phyloP scores from a whole-genome alignment of 2,329 filamentous ascomycete species.

The Alternaria burnsii region DNA sequence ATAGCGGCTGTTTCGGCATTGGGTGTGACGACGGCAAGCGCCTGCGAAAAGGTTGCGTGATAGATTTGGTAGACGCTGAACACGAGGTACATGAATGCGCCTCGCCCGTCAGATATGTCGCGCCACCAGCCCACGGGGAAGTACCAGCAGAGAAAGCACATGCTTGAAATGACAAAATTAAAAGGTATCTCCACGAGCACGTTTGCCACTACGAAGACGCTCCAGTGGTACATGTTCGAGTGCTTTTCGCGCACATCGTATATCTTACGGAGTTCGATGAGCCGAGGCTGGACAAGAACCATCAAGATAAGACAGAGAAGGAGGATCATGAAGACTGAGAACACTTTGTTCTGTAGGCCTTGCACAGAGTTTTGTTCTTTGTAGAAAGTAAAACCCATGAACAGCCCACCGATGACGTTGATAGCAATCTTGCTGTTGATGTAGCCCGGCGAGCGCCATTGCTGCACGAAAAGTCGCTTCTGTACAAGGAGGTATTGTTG shows the following conservation, averaged over 20 bases:
- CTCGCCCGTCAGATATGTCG: conserved; percentile 72
- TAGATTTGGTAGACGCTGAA: not conserved
- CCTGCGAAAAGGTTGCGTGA: not conserved
- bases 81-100: conserved; percentile 73
- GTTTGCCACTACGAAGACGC: conserved; percentile 79
- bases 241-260: conserved; percentile 86
- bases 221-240: conserved; percentile 82
- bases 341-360: conserved; percentile 83
- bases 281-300: conserved; percentile 76
- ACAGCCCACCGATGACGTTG: conserved; percentile 50
- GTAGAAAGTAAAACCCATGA: conserved; percentile 73
- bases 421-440: conserved; percentile 80
- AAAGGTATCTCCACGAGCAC: conserved; percentile 83
- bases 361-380: conserved; percentile 59
- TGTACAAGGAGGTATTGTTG: conserved; percentile 73
- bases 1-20: conserved; percentile 65
- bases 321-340: conserved; percentile 78
- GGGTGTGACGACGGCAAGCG: conserved; percentile 71
- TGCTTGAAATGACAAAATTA: conserved; percentile 73
- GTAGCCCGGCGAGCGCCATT: conserved; percentile 86
- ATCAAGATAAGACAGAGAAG: conserved; percentile 79
- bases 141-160: conserved; percentile 81
- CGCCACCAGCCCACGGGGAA: conserved; percentile 72
- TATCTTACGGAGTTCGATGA: conserved; percentile 78
- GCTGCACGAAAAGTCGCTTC: conserved; percentile 81